A percentile compares a stretch with the other conserved stretches of the same genome.
These are phyloP conservation scores for Sporisorium reilianum DNA, from an alignment of 1,284 basidiomycete species.

Conservation along the genomic window DNA sequence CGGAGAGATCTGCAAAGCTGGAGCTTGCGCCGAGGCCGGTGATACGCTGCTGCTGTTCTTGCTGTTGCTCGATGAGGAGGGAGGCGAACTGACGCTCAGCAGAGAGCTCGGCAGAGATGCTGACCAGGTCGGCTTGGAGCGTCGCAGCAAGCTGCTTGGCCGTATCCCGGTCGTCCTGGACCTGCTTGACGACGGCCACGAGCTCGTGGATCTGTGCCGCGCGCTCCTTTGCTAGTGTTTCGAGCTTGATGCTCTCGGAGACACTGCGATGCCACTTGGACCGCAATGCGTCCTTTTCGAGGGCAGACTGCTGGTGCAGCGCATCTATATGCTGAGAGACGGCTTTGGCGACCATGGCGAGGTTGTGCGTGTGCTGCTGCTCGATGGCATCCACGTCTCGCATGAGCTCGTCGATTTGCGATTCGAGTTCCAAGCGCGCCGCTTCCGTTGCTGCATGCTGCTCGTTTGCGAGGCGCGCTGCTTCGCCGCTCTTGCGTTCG, in stretches of 20 bases:
- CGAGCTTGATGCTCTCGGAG: slow-evolving; percentile 16
- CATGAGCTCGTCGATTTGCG: slow-evolving; percentile 21
- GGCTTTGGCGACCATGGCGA: slow-evolving; percentile 38
- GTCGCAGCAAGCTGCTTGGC: slow-evolving; percentile 26
- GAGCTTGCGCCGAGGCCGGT: slow-evolving; percentile 1
- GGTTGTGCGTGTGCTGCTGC: slow-evolving; percentile 30
- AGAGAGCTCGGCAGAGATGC: slow-evolving; percentile 27
- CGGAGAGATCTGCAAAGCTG: slow-evolving; percentile 22
- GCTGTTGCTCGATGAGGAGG: slow-evolving; percentile 22
- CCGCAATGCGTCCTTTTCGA: slow-evolving; percentile 8
- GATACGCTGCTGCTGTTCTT: slow-evolving; percentile 17
- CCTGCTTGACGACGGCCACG: slow-evolving; percentile 45
- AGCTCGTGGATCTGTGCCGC: slow-evolving; percentile 40
- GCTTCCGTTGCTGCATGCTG: slow-evolving; percentile 14
- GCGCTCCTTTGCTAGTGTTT: slow-evolving; percentile 30
- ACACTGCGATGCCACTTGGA: slow-evolving; percentile 24
- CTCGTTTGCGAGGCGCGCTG: slow-evolving; percentile 2
- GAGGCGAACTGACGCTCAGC: slow-evolving; percentile 31
- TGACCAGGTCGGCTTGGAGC: slow-evolving; percentile 23
- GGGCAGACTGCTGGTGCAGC: slow-evolving; percentile 8
- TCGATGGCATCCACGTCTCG: slow-evolving; percentile 23
- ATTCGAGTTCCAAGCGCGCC: slow-evolving; percentile 12
- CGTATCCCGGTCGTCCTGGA: slow-evolving; percentile 43
- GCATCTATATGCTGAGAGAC: slow-evolving; percentile 17
- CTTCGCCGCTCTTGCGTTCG: slow-evolving; percentile 13